phyloP scores from a whole-genome alignment of 2,329 filamentous ascomycete species.

The Metarhizium brunneum region DNA sequence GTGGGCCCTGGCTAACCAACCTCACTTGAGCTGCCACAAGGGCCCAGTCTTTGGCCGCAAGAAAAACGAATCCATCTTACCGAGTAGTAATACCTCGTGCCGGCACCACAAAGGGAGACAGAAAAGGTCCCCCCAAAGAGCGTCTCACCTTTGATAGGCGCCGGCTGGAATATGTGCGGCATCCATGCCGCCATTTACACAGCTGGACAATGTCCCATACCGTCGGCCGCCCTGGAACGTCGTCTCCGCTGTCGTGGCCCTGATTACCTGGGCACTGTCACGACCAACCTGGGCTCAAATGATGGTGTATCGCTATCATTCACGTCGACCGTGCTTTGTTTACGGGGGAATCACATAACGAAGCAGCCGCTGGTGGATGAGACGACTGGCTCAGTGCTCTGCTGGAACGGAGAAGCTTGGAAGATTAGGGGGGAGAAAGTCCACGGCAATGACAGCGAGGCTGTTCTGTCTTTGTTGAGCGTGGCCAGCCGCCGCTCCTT shows the following conservation, averaged over 20 bases:
- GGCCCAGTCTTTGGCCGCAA: too few relatives aligned
- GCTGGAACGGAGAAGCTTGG: conserved; percentile 99
- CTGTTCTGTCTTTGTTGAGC: conserved; percentile 53
- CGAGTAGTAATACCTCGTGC: background rate
- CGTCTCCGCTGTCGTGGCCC: conserved; percentile 49
- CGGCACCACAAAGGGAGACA: background rate
- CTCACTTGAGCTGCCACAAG: too few relatives aligned
- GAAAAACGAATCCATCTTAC: too few relatives aligned
- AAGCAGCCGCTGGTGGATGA: conserved; percentile 61
- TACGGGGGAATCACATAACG: conserved; percentile 67
- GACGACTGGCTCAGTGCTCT: conserved; percentile 56
- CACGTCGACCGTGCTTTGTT: conserved; percentile 77
- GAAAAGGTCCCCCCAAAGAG: background rate
- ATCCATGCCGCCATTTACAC: conserved; percentile 44
- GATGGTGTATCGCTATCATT: conserved; percentile 45
- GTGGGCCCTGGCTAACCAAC: background rate
- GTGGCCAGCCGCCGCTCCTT: conserved; percentile 23
- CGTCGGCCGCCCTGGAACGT: conserved; percentile 28
- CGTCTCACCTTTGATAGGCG: background rate
- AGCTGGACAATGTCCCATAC: conserved; percentile 17
- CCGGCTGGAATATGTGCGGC: conserved; percentile 43
- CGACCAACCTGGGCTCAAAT: conserved; percentile 18
- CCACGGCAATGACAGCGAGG: conserved; percentile 69
- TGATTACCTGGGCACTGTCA: conserved; percentile 42
- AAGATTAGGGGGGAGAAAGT: conserved; percentile 50